Evolutionary conservation across 495 filamentous ascomycete species (phyloP).

Genomic region (Tuber aestivum): DNA sequence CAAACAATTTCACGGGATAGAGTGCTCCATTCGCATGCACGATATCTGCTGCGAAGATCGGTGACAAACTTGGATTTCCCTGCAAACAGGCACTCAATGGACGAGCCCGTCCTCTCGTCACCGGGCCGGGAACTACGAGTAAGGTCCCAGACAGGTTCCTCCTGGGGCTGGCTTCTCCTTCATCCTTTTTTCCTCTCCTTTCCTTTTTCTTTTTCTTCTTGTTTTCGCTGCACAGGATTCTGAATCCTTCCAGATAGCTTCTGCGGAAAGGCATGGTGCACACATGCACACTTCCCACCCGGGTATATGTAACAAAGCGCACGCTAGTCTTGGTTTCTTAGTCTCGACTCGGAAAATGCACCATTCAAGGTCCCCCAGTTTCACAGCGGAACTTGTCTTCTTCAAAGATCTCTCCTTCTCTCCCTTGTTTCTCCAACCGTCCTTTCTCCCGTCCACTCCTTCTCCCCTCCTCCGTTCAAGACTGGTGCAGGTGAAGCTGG

Average conservation of each 20-base stretch:
- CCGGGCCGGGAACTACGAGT: too few relatives aligned
- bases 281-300: constrained; percentile 1
- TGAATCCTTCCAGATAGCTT: background rate
- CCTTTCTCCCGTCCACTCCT: constrained; percentile 10
- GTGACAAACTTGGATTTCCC: background rate
- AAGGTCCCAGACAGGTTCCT: background rate
- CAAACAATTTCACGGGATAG: background rate
- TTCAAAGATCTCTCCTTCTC: constrained; percentile 1
- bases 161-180: background rate
- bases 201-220: too few relatives aligned
- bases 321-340: background rate
- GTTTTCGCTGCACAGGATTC: background rate
- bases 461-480: constrained; percentile 12
- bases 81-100: background rate
- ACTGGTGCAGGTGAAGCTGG: constrained; percentile 24
- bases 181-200: too few relatives aligned
- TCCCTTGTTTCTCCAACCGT: background rate
- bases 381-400: background rate
- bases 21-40: background rate
- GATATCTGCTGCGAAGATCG: background rate
- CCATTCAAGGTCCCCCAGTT: background rate
- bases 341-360: background rate
- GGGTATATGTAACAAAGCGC: constrained; percentile 6
- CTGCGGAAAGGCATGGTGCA: background rate
- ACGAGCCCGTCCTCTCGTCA: background rate